A percentile compares a stretch with the other conserved stretches of the same genome.
phyloP scores from a whole-genome alignment of 1,284 basidiomycete genomes.

The Boletus semigastroideus region DNA sequence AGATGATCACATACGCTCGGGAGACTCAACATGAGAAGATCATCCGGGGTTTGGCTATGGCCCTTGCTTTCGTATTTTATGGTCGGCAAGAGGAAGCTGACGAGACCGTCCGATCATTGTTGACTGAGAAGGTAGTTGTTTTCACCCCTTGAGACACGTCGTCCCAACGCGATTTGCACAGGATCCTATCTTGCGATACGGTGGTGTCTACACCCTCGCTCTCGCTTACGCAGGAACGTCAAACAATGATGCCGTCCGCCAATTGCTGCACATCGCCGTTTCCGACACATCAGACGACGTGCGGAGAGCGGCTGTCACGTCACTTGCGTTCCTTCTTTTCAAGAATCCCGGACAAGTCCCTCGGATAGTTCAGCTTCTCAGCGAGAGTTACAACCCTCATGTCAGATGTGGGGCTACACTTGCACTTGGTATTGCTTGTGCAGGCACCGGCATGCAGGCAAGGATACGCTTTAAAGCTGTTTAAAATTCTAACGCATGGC shows the following conservation, averaged over 20 bases:
- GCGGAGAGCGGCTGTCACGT: constrained; percentile 90
- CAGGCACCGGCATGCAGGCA: constrained; percentile 92
- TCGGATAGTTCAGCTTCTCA: constrained; percentile 90
- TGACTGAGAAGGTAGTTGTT: constrained; percentile 77
- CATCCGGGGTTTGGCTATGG: constrained; percentile 90
- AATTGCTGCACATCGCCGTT: constrained; percentile 90
- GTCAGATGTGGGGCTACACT: constrained; percentile 95
- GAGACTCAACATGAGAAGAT: constrained; percentile 99
- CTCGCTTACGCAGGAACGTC: constrained; percentile 94
- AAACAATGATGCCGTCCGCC: constrained; percentile 88
- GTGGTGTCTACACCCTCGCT: constrained; percentile 93
- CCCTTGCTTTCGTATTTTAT: constrained; percentile 88
- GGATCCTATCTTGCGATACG: constrained; percentile 95
- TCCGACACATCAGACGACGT: constrained; percentile 98
- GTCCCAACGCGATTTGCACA: constrained; percentile 33
- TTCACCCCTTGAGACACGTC: not conserved
- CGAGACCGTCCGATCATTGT: constrained; percentile 68
- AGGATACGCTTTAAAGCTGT: constrained; percentile 2
- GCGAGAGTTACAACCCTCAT: constrained; percentile 98
- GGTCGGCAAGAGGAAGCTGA: constrained; percentile 90
- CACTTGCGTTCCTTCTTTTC: constrained; percentile 92
- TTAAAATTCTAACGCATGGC: not conserved
- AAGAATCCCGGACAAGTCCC: constrained; percentile 94
- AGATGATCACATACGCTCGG: constrained; percentile 92
- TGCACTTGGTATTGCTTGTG: constrained; percentile 92